A percentile compares a stretch with the other conserved stretches of the same genome.
Conservation (phyloP, 2,329 filamentous ascomycete species). For the Talaromyces piceae region DNA sequence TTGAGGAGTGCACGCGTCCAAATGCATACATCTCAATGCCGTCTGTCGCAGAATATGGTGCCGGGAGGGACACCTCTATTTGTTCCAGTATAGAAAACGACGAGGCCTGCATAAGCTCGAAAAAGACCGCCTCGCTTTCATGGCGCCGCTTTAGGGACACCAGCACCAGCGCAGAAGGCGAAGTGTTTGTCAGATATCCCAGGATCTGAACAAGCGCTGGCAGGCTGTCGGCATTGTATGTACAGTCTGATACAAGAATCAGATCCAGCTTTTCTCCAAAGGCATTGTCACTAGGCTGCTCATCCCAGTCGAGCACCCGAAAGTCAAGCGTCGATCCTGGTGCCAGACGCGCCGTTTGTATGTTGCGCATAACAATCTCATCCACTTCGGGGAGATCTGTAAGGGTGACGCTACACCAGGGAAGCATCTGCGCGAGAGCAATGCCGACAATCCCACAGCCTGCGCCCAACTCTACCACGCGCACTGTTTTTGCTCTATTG, state of each 20-base stretch:
- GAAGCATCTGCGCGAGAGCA: slow-evolving; percentile 49
- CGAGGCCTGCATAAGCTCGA: slow-evolving; percentile 48
- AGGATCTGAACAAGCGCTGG: slow-evolving; percentile 56
- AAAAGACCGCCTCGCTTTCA: slow-evolving; percentile 59
- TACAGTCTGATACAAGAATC: slow-evolving; percentile 62
- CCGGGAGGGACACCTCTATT: slow-evolving; percentile 29
- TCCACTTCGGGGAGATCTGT: slow-evolving; percentile 60
- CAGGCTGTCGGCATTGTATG: slow-evolving; percentile 63
- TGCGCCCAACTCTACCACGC: slow-evolving; percentile 58
- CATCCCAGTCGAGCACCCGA: slow-evolving; percentile 57
- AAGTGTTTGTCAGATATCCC: slow-evolving; percentile 38
- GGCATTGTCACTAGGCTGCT: slow-evolving; percentile 39
- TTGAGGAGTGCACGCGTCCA: too few relatives aligned
- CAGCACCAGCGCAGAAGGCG: slow-evolving; percentile 46
- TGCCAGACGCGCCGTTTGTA: slow-evolving; percentile 37
- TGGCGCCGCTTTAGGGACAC: slow-evolving; percentile 63
- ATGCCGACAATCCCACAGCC: slow-evolving; percentile 64
- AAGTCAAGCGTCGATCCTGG: slow-evolving; percentile 41
- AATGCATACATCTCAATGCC: slow-evolving; percentile 10
- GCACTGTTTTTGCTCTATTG: slow-evolving; percentile 27
- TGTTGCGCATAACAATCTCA: slow-evolving; percentile 53
- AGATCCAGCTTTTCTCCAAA: slow-evolving; percentile 44
- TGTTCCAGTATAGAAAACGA: slow-evolving; percentile 28
- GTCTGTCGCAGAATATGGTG: slow-evolving; percentile 13
- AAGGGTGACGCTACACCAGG: slow-evolving; percentile 48